These are phyloP conservation scores for Backusella parvicylindrica DNA, from an alignment of 192 early-diverging fungal species.

Conservation along the genomic window DNA sequence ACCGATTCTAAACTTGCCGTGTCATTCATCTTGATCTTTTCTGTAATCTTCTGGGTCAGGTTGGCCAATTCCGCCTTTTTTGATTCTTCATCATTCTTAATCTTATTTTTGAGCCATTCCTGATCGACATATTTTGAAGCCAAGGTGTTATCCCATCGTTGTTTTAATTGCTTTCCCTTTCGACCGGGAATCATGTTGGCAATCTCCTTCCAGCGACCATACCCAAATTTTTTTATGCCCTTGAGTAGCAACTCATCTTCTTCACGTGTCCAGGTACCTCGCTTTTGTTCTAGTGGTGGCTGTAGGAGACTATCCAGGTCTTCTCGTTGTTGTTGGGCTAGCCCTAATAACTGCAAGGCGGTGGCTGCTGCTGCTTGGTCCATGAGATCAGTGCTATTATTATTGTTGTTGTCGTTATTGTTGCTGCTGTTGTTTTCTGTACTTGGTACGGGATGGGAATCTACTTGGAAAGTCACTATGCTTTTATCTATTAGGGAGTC, in stretches of 20 bases:
- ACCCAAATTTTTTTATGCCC: constrained; percentile 30
- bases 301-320: not conserved
- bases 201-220: constrained; percentile 37
- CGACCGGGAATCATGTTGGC: constrained; percentile 29
- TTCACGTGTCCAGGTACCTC: constrained; percentile 32
- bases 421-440: too few species aligned
- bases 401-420: too few species aligned
- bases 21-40: constrained; percentile 18
- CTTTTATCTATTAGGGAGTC: not conserved
- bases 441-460: not conserved
- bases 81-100: not conserved
- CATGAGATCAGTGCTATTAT: constrained; percentile 8
- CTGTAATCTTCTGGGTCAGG: constrained; percentile 30
- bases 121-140: constrained; percentile 34
- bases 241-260: constrained; percentile 31
- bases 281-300: constrained; percentile 2
- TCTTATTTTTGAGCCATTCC: constrained; percentile 26
- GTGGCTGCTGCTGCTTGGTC: constrained; percentile 29
- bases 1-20: constrained; percentile 7
- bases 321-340: not conserved
- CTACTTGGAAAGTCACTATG: not conserved
- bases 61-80: constrained; percentile 19
- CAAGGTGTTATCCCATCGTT: constrained; percentile 33
- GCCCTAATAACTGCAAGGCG: constrained; percentile 23
- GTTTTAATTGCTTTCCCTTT: constrained; percentile 36